Conservation (phyloP, 2,329 filamentous ascomycete genomes). For the Botrytis hyacinthi region DNA sequence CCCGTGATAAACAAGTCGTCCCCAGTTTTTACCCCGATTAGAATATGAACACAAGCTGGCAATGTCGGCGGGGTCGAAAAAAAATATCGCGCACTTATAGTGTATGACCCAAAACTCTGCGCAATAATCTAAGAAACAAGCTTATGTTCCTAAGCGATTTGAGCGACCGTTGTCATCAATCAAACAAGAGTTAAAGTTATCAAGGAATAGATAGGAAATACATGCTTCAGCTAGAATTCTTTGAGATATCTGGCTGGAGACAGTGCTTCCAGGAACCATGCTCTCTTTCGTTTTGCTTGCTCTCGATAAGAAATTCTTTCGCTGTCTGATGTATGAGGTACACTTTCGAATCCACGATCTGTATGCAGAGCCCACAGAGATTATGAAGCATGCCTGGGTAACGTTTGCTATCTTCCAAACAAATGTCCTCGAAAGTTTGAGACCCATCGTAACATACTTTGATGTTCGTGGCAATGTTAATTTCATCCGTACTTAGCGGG, state of each 20-base stretch:
- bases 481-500: conserved; percentile 2
- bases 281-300: not conserved
- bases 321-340: conserved; percentile 24
- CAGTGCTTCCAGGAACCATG: conserved; percentile 7
- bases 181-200: not conserved
- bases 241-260: not conserved
- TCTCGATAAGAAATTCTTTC: conserved; percentile 19
- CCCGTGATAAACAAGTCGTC: not conserved
- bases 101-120: not conserved
- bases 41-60: not conserved
- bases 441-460: not conserved
- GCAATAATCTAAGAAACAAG: not conserved
- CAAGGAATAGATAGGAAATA: conserved; percentile 14
- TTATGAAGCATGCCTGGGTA: not conserved
- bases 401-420: not conserved
- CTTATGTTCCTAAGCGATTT: not conserved
- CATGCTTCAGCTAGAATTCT: conserved; percentile 14
- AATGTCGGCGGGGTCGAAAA: not conserved
- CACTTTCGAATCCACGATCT: conserved; percentile 10
- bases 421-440: accelerated
- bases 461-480: conserved; percentile 3
- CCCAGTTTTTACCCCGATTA: not conserved
- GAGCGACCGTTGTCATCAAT: too few species aligned
- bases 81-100: not conserved
- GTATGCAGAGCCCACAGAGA: conserved; percentile 19